Base-by-base conservation (phyloP, 2,329 filamentous ascomycete genomes). In the Cordyceps tenuipes region DNA sequence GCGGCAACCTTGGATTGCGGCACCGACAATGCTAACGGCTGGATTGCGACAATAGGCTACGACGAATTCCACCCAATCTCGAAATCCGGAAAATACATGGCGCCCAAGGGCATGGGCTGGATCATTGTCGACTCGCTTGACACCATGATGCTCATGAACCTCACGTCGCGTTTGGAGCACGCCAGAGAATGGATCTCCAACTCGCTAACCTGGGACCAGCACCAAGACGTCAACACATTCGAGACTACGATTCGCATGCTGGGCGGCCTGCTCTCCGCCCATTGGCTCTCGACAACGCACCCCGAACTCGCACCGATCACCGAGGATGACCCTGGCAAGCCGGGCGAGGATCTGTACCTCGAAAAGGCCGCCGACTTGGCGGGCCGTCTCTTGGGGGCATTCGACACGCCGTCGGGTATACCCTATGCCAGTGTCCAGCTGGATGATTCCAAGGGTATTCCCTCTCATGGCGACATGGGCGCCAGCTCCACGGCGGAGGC, bases 211-310 rank as follows among this genome's bases (percentile, higher is more conserved):
- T 97, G 95, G 75, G 87, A 97, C 62, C 91, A 96, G 72, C 82
- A 97, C 68, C 91, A 97, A 71, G 91, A 97, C 71, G 93, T 99
- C 60, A 97, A 91, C 72, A 97, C 91, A 0, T 99, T 97, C 67
- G 94, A 99, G 76, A 97, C 93, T 8, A 97, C 93, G 0, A 97
- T 97, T 67, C 89, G 94, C 57, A 97, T 97, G 92, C 79, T 99
- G 54, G 94, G 94, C 17, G 94, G 94, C 12, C 79, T 99, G 47
- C 79, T 99, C 39, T 92, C 92, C 1, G 94, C 94, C 10, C 91
- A 99, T 72, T 97, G 97, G 73, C 80, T 99, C n/a, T 93, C 91
- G 23, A 94, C 84, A 26, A 82, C 84, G 59, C 93, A 87, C 66
- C 91, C 91, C 0, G 75, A 88, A n/a, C 79, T 96, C 65, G 91